Evolutionary conservation across 2,329 filamentous ascomycete genomes (phyloP).

Genomic region (Colletotrichum costaricense): DNA sequence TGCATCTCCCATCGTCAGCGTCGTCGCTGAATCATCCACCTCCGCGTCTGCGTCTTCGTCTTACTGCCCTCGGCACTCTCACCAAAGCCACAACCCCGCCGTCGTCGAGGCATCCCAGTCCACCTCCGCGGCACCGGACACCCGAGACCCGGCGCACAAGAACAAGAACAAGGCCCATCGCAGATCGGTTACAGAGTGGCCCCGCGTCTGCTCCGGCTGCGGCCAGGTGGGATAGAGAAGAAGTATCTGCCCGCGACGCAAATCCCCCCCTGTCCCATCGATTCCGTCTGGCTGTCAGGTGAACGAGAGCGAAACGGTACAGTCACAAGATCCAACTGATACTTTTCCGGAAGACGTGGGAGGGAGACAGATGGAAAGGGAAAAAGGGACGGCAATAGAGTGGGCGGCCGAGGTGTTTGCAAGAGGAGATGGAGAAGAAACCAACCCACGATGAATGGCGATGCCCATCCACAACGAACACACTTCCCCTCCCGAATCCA

Average conservation of each 20-base stretch:
- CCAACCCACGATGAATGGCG: neutral
- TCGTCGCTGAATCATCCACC: constrained; percentile 1
- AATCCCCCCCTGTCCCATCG: neutral
- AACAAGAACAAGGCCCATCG: neutral
- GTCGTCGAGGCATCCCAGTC: constrained; percentile 6
- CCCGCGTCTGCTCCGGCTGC: constrained; percentile 14
- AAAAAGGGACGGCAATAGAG: neutral
- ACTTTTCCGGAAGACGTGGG: neutral
- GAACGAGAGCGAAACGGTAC: neutral
- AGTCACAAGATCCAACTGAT: neutral
- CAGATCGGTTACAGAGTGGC: constrained; percentile 6
- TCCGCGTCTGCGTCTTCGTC: neutral
- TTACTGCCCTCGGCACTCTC: constrained; percentile 2
- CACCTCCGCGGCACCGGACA: neutral
- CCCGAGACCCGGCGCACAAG: neutral
- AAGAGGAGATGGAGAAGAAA: neutral
- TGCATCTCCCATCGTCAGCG: neutral
- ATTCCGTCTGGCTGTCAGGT: too few relatives aligned
- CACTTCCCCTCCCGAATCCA: neutral
- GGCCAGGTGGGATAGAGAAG: neutral
- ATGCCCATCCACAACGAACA: neutral
- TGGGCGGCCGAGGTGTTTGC: neutral
- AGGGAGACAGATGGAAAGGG: neutral
- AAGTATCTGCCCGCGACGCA: neutral
- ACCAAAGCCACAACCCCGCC: neutral